phyloP scores from a whole-genome alignment of 768 basidiomycete species.

The Gautieria morchelliformis region DNA sequence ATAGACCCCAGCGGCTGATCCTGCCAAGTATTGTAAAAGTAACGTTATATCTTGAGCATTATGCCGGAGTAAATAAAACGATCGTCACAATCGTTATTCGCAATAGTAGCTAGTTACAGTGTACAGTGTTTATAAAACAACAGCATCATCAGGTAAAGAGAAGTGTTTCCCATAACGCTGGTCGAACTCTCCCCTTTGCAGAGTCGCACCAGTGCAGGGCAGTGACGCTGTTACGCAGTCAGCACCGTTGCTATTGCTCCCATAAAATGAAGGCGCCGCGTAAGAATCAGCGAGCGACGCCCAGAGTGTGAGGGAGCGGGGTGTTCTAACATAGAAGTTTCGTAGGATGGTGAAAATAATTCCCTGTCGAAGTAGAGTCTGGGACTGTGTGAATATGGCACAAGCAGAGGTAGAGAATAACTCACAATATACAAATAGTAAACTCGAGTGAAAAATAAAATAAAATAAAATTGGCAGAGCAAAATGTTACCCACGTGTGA shows the following conservation, averaged over 20 bases:
- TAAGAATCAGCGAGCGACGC: conserved; percentile 51
- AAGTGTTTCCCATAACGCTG: no score
- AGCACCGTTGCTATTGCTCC: conserved; percentile 53
- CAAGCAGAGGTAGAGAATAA: not conserved
- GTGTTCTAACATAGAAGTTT: no score
- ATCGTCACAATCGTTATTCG: not conserved
- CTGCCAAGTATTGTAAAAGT: no score
- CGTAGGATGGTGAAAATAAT: no score
- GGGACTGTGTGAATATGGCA: not conserved
- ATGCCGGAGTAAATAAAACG: not conserved
- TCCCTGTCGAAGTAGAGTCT: no score
- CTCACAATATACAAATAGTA: not conserved
- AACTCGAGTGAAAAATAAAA: not conserved
- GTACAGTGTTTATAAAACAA: not conserved
- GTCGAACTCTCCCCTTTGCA: no score
- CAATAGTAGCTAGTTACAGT: not conserved
- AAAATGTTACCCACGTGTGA: conserved; percentile 43
- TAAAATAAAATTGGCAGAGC: not conserved
- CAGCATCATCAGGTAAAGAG: no score
- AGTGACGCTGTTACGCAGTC: not conserved
- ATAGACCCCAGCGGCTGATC: not conserved
- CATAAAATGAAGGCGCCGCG: conserved; percentile 95
- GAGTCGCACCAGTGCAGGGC: not conserved
- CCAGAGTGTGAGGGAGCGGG: conserved; percentile 95
- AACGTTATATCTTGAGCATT: no score